phyloP scores from a whole-genome alignment of 768 basidiomycete genomes.

The Lactarius evosmus region DNA sequence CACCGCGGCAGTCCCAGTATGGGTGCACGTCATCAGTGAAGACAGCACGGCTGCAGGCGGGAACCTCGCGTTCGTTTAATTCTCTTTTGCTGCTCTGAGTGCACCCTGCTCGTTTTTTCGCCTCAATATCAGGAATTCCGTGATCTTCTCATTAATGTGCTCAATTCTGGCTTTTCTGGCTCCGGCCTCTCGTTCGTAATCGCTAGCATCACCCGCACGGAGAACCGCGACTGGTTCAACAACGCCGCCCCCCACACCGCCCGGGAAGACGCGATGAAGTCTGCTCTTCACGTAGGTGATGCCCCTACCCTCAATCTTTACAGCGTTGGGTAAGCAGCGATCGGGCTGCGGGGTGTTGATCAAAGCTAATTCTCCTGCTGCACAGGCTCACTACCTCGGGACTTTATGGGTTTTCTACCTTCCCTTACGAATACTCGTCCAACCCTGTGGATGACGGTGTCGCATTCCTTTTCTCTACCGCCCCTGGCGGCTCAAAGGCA shows the following conservation, averaged over 20 bases:
- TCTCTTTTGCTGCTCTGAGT: not conserved
- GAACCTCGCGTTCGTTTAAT: slow-evolving; percentile 40
- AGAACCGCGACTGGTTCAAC: slow-evolving; percentile 50
- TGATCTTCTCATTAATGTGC: slow-evolving; percentile 42
- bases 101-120: not conserved
- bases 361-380: not conserved
- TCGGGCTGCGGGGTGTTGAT: not conserved
- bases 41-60: slow-evolving; percentile 41
- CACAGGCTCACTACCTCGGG: slow-evolving; percentile 40
- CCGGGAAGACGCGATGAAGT: too few species aligned
- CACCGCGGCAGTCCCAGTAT: too few species aligned
- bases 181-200: slow-evolving; percentile 43
- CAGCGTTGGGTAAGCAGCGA: too few species aligned
- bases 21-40: too few species aligned
- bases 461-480: slow-evolving; percentile 35
- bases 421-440: slow-evolving; percentile 43
- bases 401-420: slow-evolving; percentile 53
- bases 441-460: slow-evolving; percentile 49
- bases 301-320: too few species aligned
- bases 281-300: too few species aligned
- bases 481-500: slow-evolving; percentile 41
- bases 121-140: slow-evolving; percentile 32
- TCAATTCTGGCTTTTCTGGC: slow-evolving; percentile 42
- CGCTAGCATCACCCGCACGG: slow-evolving; percentile 42
- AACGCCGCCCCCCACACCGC: too few species aligned